Percentiles rank a stretch among this genome's conserved stretches.
Conservation (phyloP, 2,329 filamentous ascomycete species). For the Arthrobotrys musiformis region DNA sequence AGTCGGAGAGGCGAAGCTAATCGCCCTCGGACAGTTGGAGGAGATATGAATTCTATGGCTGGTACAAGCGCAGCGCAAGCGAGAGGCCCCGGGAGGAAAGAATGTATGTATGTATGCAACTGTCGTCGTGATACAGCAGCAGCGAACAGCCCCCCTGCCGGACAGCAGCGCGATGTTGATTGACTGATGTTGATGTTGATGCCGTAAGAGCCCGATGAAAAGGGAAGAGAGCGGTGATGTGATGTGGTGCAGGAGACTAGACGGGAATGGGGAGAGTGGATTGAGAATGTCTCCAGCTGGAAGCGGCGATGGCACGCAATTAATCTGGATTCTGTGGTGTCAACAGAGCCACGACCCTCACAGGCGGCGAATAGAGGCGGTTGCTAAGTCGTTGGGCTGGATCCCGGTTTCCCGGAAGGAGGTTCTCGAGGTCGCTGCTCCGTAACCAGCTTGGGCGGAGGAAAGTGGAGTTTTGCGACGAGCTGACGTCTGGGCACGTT, state of each 20-base stretch:
- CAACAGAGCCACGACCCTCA: slow-evolving; percentile 33
- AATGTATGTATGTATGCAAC: too few relatives aligned
- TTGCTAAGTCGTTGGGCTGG: slow-evolving; percentile 33
- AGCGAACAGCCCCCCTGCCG: slow-evolving; percentile 3
- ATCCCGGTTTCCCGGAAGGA: slow-evolving; percentile 1
- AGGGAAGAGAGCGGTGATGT: slow-evolving; percentile 30
- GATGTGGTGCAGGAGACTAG: slow-evolving; percentile 29
- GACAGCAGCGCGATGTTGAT: background rate
- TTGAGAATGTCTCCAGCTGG: slow-evolving; percentile 28
- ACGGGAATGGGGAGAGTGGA: slow-evolving; percentile 24
- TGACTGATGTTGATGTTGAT: background rate
- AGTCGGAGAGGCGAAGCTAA: slow-evolving; percentile 44
- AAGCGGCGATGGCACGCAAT: slow-evolving; percentile 51
- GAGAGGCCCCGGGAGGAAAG: too few relatives aligned
- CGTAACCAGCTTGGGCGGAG: slow-evolving; percentile 1
- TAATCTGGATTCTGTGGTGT: slow-evolving; percentile 40
- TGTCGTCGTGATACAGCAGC: slow-evolving; percentile 26
- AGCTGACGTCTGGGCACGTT: slow-evolving; percentile 25
- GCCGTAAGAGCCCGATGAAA: background rate
- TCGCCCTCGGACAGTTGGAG: slow-evolving; percentile 19
- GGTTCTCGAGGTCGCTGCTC: background rate
- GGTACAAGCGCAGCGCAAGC: slow-evolving; percentile 19
- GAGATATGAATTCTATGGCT: background rate
- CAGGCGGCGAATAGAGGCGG: slow-evolving; percentile 20
- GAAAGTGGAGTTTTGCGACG: slow-evolving; percentile 32